Percentiles rank a stretch among this genome's conserved stretches.
Conservation (phyloP, 257 asterid species). For the Solanum phureja region DNA sequence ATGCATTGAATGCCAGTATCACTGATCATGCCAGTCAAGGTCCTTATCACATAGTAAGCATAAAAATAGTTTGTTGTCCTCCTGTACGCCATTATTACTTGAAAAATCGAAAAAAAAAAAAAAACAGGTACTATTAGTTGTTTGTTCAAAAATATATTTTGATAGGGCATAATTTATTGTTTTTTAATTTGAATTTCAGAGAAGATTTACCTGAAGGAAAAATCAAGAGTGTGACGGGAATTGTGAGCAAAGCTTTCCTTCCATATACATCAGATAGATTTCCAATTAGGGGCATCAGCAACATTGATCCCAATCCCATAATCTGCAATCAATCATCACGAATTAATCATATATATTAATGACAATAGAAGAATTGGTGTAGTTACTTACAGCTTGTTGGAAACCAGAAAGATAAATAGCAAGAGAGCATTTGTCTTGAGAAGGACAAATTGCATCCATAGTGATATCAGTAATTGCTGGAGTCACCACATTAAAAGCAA, state of each 20-base stretch:
- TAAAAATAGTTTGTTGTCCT: slow-evolving; percentile 40
- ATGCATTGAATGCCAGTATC: slow-evolving; percentile 49
- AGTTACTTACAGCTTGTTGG: slow-evolving; percentile 41
- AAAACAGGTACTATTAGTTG: neutral
- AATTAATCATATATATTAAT: neutral
- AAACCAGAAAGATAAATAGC: slow-evolving; percentile 51
- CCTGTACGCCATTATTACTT: slow-evolving; percentile 35
- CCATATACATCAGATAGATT: slow-evolving; percentile 46
- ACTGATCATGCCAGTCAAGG: slow-evolving; percentile 31
- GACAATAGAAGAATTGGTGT: neutral
- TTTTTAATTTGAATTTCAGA: neutral
- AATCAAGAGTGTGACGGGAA: slow-evolving; percentile 32
- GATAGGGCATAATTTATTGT: neutral
- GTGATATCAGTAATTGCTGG: slow-evolving; percentile 49
- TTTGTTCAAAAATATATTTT: neutral
- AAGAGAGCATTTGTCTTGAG: slow-evolving; percentile 47
- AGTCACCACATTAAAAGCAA: slow-evolving; percentile 30
- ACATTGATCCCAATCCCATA: slow-evolving; percentile 38
- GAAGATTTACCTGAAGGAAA: slow-evolving; percentile 30
- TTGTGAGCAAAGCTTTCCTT: slow-evolving; percentile 36
- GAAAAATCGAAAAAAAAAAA: neutral
- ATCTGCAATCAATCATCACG: slow-evolving; percentile 15
- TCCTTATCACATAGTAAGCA: slow-evolving; percentile 38
- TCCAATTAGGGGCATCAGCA: slow-evolving; percentile 56
- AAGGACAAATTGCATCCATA: slow-evolving; percentile 42